These are phyloP conservation scores for Neoboletus magnificus DNA, from an alignment of 768 basidiomycete species.

Conservation along the genomic window DNA sequence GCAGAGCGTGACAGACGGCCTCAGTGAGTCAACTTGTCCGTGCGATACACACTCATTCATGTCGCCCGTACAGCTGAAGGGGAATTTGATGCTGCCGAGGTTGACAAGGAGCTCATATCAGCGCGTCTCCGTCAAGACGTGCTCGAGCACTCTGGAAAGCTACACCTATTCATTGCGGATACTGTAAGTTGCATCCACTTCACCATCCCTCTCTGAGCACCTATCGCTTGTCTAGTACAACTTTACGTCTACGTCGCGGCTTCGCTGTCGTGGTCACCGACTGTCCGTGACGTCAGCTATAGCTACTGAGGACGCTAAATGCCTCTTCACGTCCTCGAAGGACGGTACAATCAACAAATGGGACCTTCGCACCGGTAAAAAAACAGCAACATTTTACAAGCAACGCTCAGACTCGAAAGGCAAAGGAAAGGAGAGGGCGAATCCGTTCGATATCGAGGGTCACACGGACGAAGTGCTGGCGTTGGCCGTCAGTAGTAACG, in stretches of 20 bases:
- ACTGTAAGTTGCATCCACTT: slow-evolving; percentile 42
- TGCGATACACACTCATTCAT: neutral
- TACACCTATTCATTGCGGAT: slow-evolving; percentile 78
- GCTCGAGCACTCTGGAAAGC: slow-evolving; percentile 81
- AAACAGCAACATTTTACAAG: slow-evolving; percentile 59
- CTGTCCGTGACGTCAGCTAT: slow-evolving; percentile 81
- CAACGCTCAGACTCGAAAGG: slow-evolving; percentile 43
- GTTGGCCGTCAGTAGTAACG: slow-evolving; percentile 83
- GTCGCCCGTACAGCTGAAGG: slow-evolving; percentile 54
- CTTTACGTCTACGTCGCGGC: slow-evolving; percentile 39
- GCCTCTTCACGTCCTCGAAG: slow-evolving; percentile 88
- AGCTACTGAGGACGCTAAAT: slow-evolving; percentile 65
- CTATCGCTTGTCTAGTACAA: slow-evolving; percentile 45
- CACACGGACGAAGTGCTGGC: slow-evolving; percentile 86
- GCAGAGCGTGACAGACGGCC: slow-evolving; percentile 72
- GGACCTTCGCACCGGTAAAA: slow-evolving; percentile 66
- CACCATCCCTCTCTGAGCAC: neutral
- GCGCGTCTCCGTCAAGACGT: slow-evolving; percentile 91
- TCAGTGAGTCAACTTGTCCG: slow-evolving; percentile 44
- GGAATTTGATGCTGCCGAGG: slow-evolving; percentile 92
- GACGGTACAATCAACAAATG: slow-evolving; percentile 88
- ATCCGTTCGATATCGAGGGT: slow-evolving; percentile 51
- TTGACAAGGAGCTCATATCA: slow-evolving; percentile 90
- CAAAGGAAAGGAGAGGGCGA: slow-evolving; percentile 59
- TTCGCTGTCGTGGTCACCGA: slow-evolving; percentile 71